These are phyloP conservation scores for Gossypium lobatum DNA, from an alignment of 441 rosid genomes.

Conservation along the genomic window DNA sequence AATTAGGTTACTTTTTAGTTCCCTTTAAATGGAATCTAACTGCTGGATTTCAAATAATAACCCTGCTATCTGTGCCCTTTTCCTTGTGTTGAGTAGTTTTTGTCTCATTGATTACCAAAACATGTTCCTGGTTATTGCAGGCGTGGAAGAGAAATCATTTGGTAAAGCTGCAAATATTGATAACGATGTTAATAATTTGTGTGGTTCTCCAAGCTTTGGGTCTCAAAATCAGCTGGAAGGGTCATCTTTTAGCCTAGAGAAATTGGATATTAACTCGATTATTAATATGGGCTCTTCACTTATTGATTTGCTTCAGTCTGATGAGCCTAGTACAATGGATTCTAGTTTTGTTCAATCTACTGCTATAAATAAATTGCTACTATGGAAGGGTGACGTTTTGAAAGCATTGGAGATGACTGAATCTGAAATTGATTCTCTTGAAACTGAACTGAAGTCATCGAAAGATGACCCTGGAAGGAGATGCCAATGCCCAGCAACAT, in stretches of 20 bases:
- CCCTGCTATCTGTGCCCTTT: not conserved
- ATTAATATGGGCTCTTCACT: constrained; percentile 57
- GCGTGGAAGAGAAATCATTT: constrained; percentile 60
- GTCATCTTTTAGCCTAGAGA: constrained; percentile 60
- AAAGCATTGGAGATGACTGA: constrained; percentile 80
- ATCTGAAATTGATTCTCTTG: constrained; percentile 84
- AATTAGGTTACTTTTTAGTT: not conserved
- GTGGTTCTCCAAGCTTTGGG: constrained; percentile 57
- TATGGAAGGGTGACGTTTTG: constrained; percentile 58
- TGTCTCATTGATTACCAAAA: not conserved
- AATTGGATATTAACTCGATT: constrained; percentile 48
- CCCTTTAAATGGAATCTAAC: not conserved
- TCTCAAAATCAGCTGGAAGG: constrained; percentile 53
- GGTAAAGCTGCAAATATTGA: constrained; percentile 43
- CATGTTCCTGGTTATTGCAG: constrained; percentile 32
- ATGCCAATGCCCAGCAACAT: constrained; percentile 23
- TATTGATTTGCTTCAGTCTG: constrained; percentile 59
- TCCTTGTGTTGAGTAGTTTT: not conserved
- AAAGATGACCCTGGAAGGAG: constrained; percentile 37
- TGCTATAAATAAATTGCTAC: constrained; percentile 56
- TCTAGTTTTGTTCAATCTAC: constrained; percentile 51
- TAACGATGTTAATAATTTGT: constrained; percentile 49
- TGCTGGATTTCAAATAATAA: not conserved
- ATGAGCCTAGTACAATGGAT: constrained; percentile 52
- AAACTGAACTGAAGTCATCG: constrained; percentile 60